Evolutionary conservation across 192 early-diverging fungal species (phyloP), one percentile per base, ranked within the genome.

Genomic region (Funneliformis mosseae): DNA sequence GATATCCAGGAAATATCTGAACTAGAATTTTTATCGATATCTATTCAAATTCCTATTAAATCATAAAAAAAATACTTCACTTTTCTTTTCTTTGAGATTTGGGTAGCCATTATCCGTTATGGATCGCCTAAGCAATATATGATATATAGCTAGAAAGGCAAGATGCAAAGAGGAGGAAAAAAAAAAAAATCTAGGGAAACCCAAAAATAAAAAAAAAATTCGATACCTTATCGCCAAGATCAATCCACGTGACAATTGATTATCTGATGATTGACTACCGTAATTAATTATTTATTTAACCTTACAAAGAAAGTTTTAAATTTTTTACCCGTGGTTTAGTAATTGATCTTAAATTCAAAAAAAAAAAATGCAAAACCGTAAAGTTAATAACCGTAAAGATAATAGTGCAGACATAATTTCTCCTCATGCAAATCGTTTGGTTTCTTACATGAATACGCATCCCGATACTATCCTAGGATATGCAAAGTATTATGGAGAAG

Each of bases 21-120:
- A n/a, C 5, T 21, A 46, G 0, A 14, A 42, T 18, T 45, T 60
- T 16, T 38, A 11, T 41, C 23, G n/a, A 33, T 72, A 59, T 41
- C 16, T 38, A 45, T 46, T 38, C 33, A 33, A 46, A 50, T 18
- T 39, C 7, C 4, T 27, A 16, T 5, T 25, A 59, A 3, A 28
- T 41, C 16, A 38, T 62, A 41, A 69, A 78, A n/a, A 48, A 61
- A 45, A 59, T 50, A 23, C 76, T 82, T 83, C 83, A 91, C 91
- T 86, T 92, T 92, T 90, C 91, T 92, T 87, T 92, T 92, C 86
- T 92, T 92, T 88, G 87, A 89, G 80, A 92, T 92, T 80, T 92
- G 90, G 73, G 90, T 87, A 69, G 86, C 84, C 80, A 83, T 77
- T 80, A 82, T 85, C 25, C 14, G 28, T 67, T 67, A 67, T 21